phyloP scores from a whole-genome alignment of 768 basidiomycete genomes.

The Termitomyces heimii region DNA sequence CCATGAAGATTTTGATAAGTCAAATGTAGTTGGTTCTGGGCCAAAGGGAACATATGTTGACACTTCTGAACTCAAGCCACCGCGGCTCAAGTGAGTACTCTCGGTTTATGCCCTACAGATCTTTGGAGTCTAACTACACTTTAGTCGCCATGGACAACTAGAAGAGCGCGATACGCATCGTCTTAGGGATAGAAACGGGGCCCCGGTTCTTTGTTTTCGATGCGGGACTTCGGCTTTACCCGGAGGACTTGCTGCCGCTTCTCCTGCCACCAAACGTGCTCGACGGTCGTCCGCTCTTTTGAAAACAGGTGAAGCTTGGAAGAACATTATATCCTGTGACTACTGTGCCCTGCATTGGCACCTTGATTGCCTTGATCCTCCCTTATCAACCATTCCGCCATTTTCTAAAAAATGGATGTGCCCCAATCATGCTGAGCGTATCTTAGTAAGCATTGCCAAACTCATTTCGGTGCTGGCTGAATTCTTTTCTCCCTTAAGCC shows the following conservation, averaged over 20 bases:
- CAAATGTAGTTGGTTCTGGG: constrained; percentile 62
- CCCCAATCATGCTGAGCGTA: constrained; percentile 90
- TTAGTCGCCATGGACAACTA: constrained; percentile 76
- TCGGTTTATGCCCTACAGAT: constrained; percentile 2
- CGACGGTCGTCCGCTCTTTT: constrained; percentile 37
- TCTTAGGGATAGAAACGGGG: constrained; percentile 78
- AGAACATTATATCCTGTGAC: constrained; percentile 87
- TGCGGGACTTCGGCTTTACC: constrained; percentile 82
- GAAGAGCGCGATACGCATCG: constrained; percentile 91
- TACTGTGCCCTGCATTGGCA: constrained; percentile 96
- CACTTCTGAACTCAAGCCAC: constrained; percentile 65
- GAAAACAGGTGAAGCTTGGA: constrained; percentile 52
- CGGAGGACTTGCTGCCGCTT: constrained; percentile 40
- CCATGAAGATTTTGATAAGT: constrained; percentile 10
- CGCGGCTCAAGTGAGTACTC: constrained; percentile 72
- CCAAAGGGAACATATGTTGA: constrained; percentile 83
- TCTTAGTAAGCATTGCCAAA: constrained; percentile 51
- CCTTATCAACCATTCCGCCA: constrained; percentile 78
- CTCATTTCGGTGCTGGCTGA: constrained; percentile 9
- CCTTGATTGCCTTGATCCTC: constrained; percentile 92
- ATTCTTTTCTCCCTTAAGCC: constrained; percentile 38
- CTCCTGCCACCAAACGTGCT: constrained; percentile 48
- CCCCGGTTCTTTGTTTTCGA: constrained; percentile 83
- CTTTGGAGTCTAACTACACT: constrained; percentile 5
- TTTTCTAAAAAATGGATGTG: constrained; percentile 98